Base-by-base conservation (phyloP, 768 basidiomycete species). In the Hirschioporus abietinus region DNA sequence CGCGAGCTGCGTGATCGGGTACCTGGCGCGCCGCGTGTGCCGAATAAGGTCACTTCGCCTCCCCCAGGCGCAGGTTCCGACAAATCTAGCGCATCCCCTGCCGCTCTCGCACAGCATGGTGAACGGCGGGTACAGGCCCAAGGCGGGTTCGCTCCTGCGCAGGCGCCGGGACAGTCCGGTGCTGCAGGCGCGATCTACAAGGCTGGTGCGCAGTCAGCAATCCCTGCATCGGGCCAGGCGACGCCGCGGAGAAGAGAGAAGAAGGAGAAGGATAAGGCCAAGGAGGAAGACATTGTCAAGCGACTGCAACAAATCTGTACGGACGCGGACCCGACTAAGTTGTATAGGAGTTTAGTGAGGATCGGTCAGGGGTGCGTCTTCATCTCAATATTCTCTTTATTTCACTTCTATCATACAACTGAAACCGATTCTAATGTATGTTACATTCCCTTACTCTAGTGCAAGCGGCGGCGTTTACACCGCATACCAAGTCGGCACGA, bases 391-490 rank as follows among this genome's bases (percentile, higher is more conserved):
- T n/a, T n/a, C n/a, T n/a, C n/a, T n/a, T n/a, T n/a, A n/a, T n/a
- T n/a, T n/a, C n/a, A n/a, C n/a, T n/a, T n/a, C n/a, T n/a, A n/a
- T n/a, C n/a, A n/a, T n/a, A 2, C 62, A 65, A 66, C 64, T 60
- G 8, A 27, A 66, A 24, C 58, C 24, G 9, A n/a, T 36, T 36
- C 35, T 36, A n/a, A 36, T 36, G 35, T 36, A 36, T 24, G 35
- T 15, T 7, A 36, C n/a, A n/a, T n/a, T n/a, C n/a, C n/a, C n/a
- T n/a, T 36, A 7, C 1, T 52, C 8, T 75, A 96, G 95, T 67
- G 96, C 97, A 18, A 96, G 93, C 23, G 96, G 97, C 58, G 96
- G 96, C 70, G 97, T 99, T 1, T 99, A 97, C 78, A 98, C 96
- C 12, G 96, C 96, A 18, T 97, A 97, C 75, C 96, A 99, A 80